Evolutionary conservation across 2,329 filamentous ascomycete genomes (phyloP).

Genomic region (Ceratocystis colombiana): DNA sequence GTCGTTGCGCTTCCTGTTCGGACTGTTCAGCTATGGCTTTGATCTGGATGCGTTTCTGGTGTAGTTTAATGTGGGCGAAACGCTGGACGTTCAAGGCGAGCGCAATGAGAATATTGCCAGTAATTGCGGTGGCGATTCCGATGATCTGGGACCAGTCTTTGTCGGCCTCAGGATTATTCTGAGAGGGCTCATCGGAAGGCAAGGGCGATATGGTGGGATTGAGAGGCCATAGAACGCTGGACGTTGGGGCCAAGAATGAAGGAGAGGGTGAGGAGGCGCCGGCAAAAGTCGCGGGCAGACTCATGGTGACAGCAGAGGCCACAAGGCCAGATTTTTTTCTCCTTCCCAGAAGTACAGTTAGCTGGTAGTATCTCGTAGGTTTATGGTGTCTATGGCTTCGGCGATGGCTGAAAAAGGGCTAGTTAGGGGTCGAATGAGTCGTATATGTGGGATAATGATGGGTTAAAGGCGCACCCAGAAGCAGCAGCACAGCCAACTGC

Average conservation of each 20-base stretch:
- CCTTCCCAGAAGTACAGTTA: too few relatives aligned
- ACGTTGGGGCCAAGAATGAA: neutral
- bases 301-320: slow-evolving; percentile 9
- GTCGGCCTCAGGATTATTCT: slow-evolving; percentile 32
- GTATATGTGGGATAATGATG: neutral
- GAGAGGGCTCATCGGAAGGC: slow-evolving; percentile 9
- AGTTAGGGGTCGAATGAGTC: too few relatives aligned
- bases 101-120: slow-evolving; percentile 87
- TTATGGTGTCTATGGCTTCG: too few relatives aligned
- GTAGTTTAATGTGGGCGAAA: slow-evolving; percentile 82
- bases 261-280: slow-evolving; percentile 2
- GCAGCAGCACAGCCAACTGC: neutral
- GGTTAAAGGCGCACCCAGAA: slow-evolving; percentile 1
- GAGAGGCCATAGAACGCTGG: slow-evolving; percentile 17
- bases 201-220: slow-evolving; percentile 16
- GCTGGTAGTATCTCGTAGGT: too few relatives aligned
- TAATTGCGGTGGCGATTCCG: slow-evolving; percentile 84
- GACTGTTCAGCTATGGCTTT: slow-evolving; percentile 46
- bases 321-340: neutral
- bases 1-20: slow-evolving; percentile 41
- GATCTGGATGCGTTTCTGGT: slow-evolving; percentile 54
- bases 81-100: slow-evolving; percentile 93
- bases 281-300: slow-evolving; percentile 6
- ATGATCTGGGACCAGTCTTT: slow-evolving; percentile 84
- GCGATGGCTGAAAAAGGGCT: too few relatives aligned